A percentile compares a stretch with the other conserved stretches of the same genome.
phyloP scores from a whole-genome alignment of 306 rosid genomes.

The Sicyos edulis region DNA sequence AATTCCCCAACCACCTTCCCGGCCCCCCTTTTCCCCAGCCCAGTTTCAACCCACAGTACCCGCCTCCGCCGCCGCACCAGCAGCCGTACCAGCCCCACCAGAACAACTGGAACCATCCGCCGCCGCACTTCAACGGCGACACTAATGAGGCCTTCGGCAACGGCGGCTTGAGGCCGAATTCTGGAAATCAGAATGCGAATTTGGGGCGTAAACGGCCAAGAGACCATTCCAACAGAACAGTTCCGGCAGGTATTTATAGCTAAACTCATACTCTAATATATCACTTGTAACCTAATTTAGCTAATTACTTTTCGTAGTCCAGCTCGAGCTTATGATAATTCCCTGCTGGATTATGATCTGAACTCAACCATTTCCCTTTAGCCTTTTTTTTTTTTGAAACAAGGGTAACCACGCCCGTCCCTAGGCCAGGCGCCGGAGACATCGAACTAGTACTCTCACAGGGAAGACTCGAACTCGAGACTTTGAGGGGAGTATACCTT shows the following conservation, averaged over 20 bases:
- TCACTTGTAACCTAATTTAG: background rate
- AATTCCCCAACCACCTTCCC: conserved; percentile 23
- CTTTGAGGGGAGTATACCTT: no score
- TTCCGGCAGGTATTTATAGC: conserved; percentile 34
- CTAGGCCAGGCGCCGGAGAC: no score
- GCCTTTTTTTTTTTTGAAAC: no score
- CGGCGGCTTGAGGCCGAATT: conserved; percentile 24
- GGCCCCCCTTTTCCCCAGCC: conserved; percentile 30
- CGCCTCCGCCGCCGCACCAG: background rate
- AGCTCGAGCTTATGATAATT: background rate
- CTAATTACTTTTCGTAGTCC: background rate
- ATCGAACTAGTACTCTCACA: no score
- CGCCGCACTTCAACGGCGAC: conserved; percentile 15
- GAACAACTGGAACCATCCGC: conserved; percentile 19
- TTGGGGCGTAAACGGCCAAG: conserved; percentile 36
- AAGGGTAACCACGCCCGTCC: no score
- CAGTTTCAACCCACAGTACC: conserved; percentile 6
- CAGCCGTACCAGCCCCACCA: conserved; percentile 14
- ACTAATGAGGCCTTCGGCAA: background rate
- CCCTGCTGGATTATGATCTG: background rate
- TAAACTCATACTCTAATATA: background rate
- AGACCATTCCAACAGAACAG: conserved; percentile 28
- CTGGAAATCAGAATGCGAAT: conserved; percentile 1
- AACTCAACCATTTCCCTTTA: no score
- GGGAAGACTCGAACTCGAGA: no score